Base-by-base conservation (phyloP, 225 moss, liverwort and hornwort species). In the Lunularia cruciata region DNA sequence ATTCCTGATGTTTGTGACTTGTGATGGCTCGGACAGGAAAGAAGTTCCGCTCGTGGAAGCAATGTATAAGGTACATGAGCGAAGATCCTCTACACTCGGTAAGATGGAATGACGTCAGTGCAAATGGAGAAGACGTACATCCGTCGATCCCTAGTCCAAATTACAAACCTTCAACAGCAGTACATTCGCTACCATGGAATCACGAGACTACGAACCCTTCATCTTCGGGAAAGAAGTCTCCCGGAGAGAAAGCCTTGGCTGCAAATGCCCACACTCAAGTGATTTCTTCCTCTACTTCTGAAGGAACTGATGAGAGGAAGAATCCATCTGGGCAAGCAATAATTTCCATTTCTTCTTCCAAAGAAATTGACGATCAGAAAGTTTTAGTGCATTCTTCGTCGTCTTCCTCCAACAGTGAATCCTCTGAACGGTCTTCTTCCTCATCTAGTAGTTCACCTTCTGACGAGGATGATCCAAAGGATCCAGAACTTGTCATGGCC, bases 1-100 rank as follows among this genome's bases (percentile, higher is more conserved):
- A 0, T 49, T 57, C 14, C 31, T 57, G 10, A 5, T 57, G 14
- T 10, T 57, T 57, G 31, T 13, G 40, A 6, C 40, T 40, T 40
- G 40, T 40, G 40, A 40, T 40, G 40, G 5, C 18, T 11, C 15
- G 23, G 13, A 42, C 42, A 63, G 63, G 63, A 1, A 3, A 18
- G 40, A 42, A 63, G 42, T 63, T 63, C 22, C 63, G 63, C 63
- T 63, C 63, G 25, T 63, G 63, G 63, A 63, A 63, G 63, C 63
- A 63, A 45, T 63, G 63, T 45, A 42, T 63, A 26, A 7, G 23
- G 42, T 63, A 63, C 42, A 40, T 63, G 40, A 42, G 63, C 22
- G 63, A 63, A 28, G 63, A 63, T 30, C 63, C 63, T 42, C 14
- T 63, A 3, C 40, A 10, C 23, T 40, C 63, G 31, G 23, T 60